Conservation (phyloP, 2,329 filamentous ascomycete genomes). For the Penicillium sp. region DNA sequence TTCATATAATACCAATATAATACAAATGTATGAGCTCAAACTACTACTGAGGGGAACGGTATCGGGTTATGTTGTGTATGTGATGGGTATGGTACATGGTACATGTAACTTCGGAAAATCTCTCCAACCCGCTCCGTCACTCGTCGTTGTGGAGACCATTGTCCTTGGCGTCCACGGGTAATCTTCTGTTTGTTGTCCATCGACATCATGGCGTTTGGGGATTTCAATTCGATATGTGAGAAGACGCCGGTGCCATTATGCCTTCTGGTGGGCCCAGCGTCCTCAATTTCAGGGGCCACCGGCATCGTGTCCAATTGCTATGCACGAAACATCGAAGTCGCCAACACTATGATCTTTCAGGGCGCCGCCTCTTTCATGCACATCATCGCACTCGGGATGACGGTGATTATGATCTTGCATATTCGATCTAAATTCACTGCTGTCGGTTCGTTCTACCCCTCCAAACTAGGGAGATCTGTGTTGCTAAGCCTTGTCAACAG, state of each 20-base stretch:
- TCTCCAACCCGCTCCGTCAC: neutral
- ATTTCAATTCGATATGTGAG: constrained; percentile 83
- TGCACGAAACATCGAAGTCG: constrained; percentile 89
- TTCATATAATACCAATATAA: too few species aligned
- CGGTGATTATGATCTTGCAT: constrained; percentile 94
- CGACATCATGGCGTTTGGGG: constrained; percentile 77
- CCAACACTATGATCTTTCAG: constrained; percentile 98
- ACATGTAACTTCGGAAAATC: neutral
- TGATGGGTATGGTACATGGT: too few species aligned
- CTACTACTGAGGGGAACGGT: too few species aligned
- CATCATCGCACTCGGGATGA: constrained; percentile 87
- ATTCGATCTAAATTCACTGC: constrained; percentile 97
- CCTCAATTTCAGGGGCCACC: constrained; percentile 63
- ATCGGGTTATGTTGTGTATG: too few species aligned
- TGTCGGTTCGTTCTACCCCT: constrained; percentile 65
- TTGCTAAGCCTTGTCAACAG: constrained; percentile 37
- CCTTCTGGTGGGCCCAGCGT: constrained; percentile 70
- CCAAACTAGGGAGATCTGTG: neutral
- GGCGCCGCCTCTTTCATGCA: constrained; percentile 88
- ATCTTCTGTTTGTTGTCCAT: constrained; percentile 17
- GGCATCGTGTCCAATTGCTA: constrained; percentile 90
- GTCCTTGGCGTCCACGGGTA: constrained; percentile 23
- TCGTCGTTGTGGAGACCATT: constrained; percentile 35
- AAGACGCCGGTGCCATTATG: constrained; percentile 85
- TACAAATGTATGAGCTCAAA: too few species aligned